Evolutionary conservation across 768 basidiomycete genomes (phyloP).

Genomic region (Boletus pseudo-olivaceus): DNA sequence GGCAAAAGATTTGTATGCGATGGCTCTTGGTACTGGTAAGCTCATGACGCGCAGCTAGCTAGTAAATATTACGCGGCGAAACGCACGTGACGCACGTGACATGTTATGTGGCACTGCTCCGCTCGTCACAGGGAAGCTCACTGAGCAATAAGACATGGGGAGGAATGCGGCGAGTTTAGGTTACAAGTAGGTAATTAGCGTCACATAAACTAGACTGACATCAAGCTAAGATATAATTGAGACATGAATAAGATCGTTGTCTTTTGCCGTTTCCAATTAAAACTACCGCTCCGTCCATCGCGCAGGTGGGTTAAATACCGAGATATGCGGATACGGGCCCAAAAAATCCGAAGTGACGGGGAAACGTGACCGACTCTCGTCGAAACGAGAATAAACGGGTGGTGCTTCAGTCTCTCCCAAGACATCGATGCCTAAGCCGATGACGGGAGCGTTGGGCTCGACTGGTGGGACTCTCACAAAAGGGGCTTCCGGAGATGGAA

Average conservation of each 20-base stretch:
- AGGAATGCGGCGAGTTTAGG: background rate
- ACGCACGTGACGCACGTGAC: conserved; percentile 18
- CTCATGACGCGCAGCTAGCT: background rate
- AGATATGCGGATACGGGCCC: conserved; percentile 23
- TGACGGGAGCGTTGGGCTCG: background rate
- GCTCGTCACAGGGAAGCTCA: background rate
- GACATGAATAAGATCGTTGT: background rate
- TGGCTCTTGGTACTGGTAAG: background rate
- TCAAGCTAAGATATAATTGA: background rate
- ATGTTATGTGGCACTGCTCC: too few relatives aligned
- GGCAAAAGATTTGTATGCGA: background rate
- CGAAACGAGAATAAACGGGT: conserved; percentile 27
- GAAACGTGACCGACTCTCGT: conserved; percentile 11
- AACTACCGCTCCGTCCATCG: background rate
- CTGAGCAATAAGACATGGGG: background rate
- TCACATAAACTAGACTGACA: background rate
- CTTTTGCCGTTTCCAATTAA: background rate
- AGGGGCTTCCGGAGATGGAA: conserved; percentile 6
- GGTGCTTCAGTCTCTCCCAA: conserved; percentile 5
- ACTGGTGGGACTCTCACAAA: background rate
- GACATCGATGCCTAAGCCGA: conserved; percentile 2
- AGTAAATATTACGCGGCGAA: conserved; percentile 3
- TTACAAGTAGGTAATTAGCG: background rate
- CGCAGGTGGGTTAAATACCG: background rate
- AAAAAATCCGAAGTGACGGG: conserved; percentile 11